Conservation (phyloP, 2,329 filamentous ascomycete genomes). For the Penicillium sumatraense region DNA sequence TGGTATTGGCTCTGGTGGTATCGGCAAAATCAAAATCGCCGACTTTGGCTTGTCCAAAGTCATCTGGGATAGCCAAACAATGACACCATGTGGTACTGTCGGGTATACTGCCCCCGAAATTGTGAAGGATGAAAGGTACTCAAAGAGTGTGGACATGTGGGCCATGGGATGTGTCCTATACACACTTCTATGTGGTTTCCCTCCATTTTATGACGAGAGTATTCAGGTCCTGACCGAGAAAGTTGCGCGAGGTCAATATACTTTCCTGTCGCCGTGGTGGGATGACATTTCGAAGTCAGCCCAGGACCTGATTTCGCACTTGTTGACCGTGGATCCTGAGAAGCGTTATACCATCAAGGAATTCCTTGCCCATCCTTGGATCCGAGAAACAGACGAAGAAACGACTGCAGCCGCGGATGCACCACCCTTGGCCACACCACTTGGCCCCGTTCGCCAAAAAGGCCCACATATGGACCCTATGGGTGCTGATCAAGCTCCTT, state of each 20-base stretch:
- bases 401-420: conserved; percentile 71
- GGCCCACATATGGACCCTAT: conserved; percentile 58
- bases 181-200: conserved; percentile 95
- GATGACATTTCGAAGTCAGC: conserved; percentile 96
- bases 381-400: conserved; percentile 70
- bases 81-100: conserved; percentile 98
- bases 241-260: conserved; percentile 94
- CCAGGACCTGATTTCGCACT: conserved; percentile 90
- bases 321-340: conserved; percentile 91
- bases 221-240: conserved; percentile 97
- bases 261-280: conserved; percentile 98
- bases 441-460: conserved; percentile 61
- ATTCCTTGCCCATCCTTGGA: conserved; percentile 95
- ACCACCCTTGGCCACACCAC: conserved; percentile 71
- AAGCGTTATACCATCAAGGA: conserved; percentile 92
- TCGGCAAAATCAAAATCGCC: conserved; percentile 94
- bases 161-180: conserved; percentile 95
- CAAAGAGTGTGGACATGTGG: conserved; percentile 99
- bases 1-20: conserved; percentile 83
- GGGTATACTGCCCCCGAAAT: conserved; percentile 98
- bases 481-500: conserved; percentile 39
- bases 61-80: conserved; percentile 96
- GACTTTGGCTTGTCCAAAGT: conserved; percentile 98
- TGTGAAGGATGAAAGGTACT: conserved; percentile 98
- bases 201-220: conserved; percentile 97